These are phyloP conservation scores for Penicillium roqueforti DNA, from an alignment of 495 filamentous ascomycete species.

Conservation along the genomic window DNA sequence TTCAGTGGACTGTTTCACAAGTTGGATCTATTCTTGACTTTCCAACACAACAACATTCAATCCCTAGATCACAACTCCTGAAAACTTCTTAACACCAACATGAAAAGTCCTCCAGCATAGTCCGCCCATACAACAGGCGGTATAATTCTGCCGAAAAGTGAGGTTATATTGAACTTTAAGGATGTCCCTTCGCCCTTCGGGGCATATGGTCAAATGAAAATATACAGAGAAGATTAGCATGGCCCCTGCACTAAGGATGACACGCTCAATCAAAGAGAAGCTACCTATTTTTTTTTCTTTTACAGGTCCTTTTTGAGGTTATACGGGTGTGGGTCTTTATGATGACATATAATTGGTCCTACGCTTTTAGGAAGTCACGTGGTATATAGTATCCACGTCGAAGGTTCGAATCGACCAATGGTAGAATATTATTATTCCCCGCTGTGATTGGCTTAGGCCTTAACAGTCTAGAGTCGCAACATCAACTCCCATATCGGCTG, in stretches of 20 bases:
- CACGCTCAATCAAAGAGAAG: constrained; percentile 98
- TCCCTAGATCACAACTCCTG: too few relatives aligned
- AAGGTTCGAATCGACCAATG: not conserved
- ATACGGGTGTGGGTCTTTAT: not conserved
- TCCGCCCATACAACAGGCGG: too few relatives aligned
- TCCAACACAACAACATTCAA: too few relatives aligned
- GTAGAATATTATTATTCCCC: not conserved
- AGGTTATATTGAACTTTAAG: not conserved
- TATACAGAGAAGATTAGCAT: constrained; percentile 98
- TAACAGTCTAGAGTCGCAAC: not conserved
- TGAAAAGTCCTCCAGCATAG: too few relatives aligned
- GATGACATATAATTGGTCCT: not conserved
- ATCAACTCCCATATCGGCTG: not conserved
- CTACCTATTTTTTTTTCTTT: constrained; percentile 64
- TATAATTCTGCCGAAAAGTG: not conserved
- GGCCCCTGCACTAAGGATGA: constrained; percentile 99
- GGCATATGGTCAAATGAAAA: constrained; percentile 81
- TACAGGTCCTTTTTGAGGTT: not conserved
- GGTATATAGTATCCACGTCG: not conserved
- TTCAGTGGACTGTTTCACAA: too few relatives aligned
- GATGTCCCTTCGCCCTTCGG: constrained; percentile 48
- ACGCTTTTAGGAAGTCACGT: not conserved
- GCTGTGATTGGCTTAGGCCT: not conserved
- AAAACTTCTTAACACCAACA: too few relatives aligned
- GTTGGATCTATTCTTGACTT: too few relatives aligned